These are phyloP conservation scores for Agrocybe pediades DNA, from an alignment of 768 basidiomycete species.

Conservation along the genomic window DNA sequence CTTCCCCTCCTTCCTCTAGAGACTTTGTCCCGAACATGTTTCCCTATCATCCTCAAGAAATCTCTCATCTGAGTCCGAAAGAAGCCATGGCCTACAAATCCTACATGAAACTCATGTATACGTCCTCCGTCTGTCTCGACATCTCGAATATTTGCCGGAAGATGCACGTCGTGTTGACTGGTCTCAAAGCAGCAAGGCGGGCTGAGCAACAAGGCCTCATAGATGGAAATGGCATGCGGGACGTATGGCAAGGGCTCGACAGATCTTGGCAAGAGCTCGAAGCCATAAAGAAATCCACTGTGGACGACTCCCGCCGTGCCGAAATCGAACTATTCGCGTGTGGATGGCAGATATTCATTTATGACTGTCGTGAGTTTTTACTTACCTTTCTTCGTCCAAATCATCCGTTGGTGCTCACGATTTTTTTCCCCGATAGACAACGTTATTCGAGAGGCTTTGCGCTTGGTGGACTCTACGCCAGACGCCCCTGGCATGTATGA, in stretches of 20 bases:
- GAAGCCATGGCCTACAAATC: slow-evolving; percentile 34
- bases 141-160: slow-evolving; percentile 77
- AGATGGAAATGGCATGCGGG: slow-evolving; percentile 64
- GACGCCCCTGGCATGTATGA: slow-evolving; percentile 35
- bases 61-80: slow-evolving; percentile 20
- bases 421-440: slow-evolving; percentile 61
- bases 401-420: slow-evolving; percentile 8
- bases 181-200: slow-evolving; percentile 66
- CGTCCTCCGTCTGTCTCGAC: slow-evolving; percentile 70
- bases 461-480: slow-evolving; percentile 44
- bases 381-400: slow-evolving; percentile 5
- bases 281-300: slow-evolving; percentile 43
- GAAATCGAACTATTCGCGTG: slow-evolving; percentile 68
- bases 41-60: slow-evolving; percentile 20
- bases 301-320: slow-evolving; percentile 27
- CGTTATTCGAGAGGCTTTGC: slow-evolving; percentile 82
- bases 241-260: slow-evolving; percentile 86
- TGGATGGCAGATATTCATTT: slow-evolving; percentile 92
- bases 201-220: slow-evolving; percentile 54
- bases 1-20: slow-evolving; percentile 36
- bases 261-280: slow-evolving; percentile 86
- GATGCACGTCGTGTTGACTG: slow-evolving; percentile 79
- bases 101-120: slow-evolving; percentile 57
- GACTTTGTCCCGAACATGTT: slow-evolving; percentile 9
- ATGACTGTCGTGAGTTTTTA: slow-evolving; percentile 74